Evolutionary conservation across 805 yeast species (phyloP), one percentile per base, ranked within the genome.

Genomic region (Komagataella pseudopastoris): DNA sequence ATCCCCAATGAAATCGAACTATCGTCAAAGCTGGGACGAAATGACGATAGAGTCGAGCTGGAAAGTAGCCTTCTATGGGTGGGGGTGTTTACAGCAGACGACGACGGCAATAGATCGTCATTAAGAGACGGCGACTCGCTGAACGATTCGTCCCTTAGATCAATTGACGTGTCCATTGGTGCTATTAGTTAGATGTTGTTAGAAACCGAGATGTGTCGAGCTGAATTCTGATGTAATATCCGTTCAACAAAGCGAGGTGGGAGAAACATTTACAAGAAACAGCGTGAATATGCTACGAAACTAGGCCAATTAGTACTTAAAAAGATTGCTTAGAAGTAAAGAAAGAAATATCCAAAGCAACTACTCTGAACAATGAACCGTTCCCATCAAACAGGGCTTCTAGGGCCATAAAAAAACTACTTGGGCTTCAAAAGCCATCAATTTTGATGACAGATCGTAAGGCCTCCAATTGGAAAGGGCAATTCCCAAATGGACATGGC

Each of bases 1-100:
- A 67, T 58, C 0, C 77, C 78, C 47, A 71, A 54, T 1, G 67
- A 61, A 23, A 63, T 51, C 1, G 68, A 65, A 10, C 56, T 49
- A 44, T 69, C 71, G 50, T 71, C 74, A 30, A 66, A 53, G 49
- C 65, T 60, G 24, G 62, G 66, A 10, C 52, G 10, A 52, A 50
- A 47, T 49, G 63, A 57, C 7, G 63, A 59, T 17, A 56, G 55
- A 6, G 66, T 59, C 6, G 64, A 54, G 10, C 56, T 60, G 12
- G 66, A 63, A 44, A 50, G 49, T 24, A 58, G 56, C 44, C 64
- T 51, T 24, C 53, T 52, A 47, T 60, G 63, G 23, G 39, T 46
- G 20, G 45, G 53, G 5, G 52, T 45, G 20, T 50, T 46, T 8
- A 52, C 30, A 7, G 23, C 30, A 6, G 23, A 45, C 17, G 47